Base-by-base conservation (phyloP, 2,329 filamentous ascomycete species). In the Aspergillus pseudonomiae region DNA sequence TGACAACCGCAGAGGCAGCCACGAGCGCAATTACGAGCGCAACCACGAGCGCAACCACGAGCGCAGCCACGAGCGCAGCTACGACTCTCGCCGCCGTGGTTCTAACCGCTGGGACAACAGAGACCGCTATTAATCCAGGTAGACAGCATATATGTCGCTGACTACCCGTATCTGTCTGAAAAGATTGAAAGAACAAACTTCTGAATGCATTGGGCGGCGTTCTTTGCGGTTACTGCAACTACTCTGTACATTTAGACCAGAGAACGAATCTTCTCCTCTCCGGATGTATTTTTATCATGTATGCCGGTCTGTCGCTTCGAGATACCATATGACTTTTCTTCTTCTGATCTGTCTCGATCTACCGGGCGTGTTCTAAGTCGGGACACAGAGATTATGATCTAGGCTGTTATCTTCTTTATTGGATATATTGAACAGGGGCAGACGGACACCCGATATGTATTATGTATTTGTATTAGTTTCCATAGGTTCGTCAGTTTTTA, bases 201-300 rank as follows among this genome's bases (percentile, higher is more conserved):
- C 26, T 26, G n/a, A 12, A 19, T 52, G 72, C 72, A 74, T 74
- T 64, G 70, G 70, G 63, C 66, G 71, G 72, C 72, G 72, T 73
- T 71, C 57, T 39, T 73, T 71, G 58, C 28, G 46, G 45, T 21
- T 41, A 39, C 46, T 60, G 24, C 30, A 36, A 36, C 30, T 54
- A 24, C 16, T 53, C 24, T 53, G 26, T 32, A 53, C 9, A 53
- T 21, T 32, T 34, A 52, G 9, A 53, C 30, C 50, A 59, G 21
- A 45, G 43, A 53, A 54, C n/a, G 30, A 36, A 60, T 34, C 28
- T 39, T 60, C 48, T 54, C 50, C 46, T 53, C 54, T 60, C 57
- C 32, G 28, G n/a, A 30, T 54, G 52, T 54, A 54, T 34, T 54
- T 21, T 28, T 54, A 54, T 34, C 28, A 36, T 60, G 58, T 24